A percentile compares a stretch with the other conserved stretches of the same genome.
These are phyloP conservation scores for Ceratobasidium sp. DNA, from an alignment of 1,284 basidiomycete species.

Conservation along the genomic window DNA sequence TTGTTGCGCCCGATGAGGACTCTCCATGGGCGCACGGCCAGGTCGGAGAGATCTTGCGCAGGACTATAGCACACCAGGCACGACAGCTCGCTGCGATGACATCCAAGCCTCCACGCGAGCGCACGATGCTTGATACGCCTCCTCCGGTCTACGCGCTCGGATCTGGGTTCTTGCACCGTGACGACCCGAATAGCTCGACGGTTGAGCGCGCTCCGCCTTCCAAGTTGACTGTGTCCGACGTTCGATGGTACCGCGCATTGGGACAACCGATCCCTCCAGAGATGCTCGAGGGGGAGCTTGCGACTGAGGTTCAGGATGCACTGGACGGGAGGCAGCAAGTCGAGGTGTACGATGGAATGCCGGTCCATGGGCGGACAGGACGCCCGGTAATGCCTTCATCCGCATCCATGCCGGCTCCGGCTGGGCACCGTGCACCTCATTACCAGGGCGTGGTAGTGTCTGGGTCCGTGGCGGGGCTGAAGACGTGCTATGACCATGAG, in stretches of 20 bases:
- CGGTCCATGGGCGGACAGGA: not conserved
- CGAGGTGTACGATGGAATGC: conserved; percentile 5
- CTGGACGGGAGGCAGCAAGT: not conserved
- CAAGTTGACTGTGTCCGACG: not conserved
- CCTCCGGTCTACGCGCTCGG: not conserved
- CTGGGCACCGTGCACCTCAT: not conserved
- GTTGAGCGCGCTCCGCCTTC: not conserved
- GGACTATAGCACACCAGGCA: conserved; percentile 12
- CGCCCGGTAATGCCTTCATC: not conserved
- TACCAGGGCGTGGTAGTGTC: conserved; percentile 5
- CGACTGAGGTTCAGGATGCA: not conserved
- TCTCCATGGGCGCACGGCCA: conserved; percentile 26
- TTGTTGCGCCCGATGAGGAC: conserved; percentile 9
- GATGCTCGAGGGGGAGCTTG: not conserved
- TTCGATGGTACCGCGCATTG: not conserved
- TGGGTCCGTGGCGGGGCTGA: not conserved
- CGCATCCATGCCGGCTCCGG: not conserved
- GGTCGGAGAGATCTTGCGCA: conserved; percentile 23
- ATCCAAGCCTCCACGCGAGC: not conserved
- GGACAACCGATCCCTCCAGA: not conserved
- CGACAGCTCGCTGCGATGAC: not conserved
- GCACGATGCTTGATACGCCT: not conserved
- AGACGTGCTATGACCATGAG: not conserved
- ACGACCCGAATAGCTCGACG: not conserved
- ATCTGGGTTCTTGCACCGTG: conserved; percentile 3